Evolutionary conservation across 2,329 filamentous ascomycete species (phyloP), one percentile per base, ranked within the genome.

Genomic region (Phaeosphaeriaceae sp.): DNA sequence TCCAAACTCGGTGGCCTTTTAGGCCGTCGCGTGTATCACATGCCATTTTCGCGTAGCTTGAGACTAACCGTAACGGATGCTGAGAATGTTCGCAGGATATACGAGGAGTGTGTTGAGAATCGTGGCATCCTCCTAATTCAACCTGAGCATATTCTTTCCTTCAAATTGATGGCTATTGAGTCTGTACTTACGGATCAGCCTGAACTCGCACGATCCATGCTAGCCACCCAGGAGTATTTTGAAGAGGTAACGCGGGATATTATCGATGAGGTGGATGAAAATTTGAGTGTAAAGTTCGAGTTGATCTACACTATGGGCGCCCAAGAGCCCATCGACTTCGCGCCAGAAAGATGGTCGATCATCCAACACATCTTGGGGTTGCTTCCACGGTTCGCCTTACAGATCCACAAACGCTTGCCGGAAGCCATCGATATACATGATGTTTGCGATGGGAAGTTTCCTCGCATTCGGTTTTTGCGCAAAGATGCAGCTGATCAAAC

Each of bases 131-230:
- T 91, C 0, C 73, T 91, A 0, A 76, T 86, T 0, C 86, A 89
- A 33, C 88, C 88, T 0, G 88, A 90, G 62, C 85, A 90, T 56
- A 68, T 89, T 0, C 71, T 91, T 0, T 91, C 88, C 0, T 85
- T 91, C 49, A 82, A 88, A 61, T 77, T 91, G 0, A 86, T 89
- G 79, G 85, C 84, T 0, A 68, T 88, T 0, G 86, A 90, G 56
- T 78, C 70, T 3, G 65, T 80, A 0, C 65, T 84, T 1, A 65
- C 63, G 17, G 36, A 70, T 65, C 1, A 65, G 77, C 9, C 9
- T 4, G 25, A 27, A 27, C 4, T 9, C 4, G 81, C 83, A 0
- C 67, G 62, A 0, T 63, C 63, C 1, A 84, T 89, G 80, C 71
- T 86, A 1, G 65, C 68, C 0, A 78, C 81, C 0, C 84, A 88